These are phyloP conservation scores for Neonothopanus nambi DNA, from an alignment of 1,284 basidiomycete genomes.

Conservation along the genomic window DNA sequence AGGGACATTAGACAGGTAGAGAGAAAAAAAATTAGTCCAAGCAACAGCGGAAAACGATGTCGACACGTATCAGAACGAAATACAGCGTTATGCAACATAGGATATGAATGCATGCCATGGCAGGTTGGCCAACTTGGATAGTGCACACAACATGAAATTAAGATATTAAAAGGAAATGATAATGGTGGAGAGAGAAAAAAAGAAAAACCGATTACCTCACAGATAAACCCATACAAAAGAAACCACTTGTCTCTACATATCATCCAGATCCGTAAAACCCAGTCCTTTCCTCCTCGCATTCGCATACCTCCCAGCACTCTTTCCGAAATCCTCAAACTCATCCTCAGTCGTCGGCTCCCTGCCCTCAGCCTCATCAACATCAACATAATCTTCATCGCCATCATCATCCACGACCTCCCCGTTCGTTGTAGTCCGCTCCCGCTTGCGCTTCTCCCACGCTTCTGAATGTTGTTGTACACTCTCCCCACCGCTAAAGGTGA, in stretches of 20 bases:
- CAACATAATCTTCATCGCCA: slow-evolving; percentile 45
- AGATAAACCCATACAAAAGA: not conserved
- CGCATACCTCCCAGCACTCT: slow-evolving; percentile 65
- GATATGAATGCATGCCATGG: too few species aligned
- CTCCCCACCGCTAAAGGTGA: slow-evolving; percentile 87
- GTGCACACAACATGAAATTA: too few species aligned
- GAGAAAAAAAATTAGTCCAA: too few species aligned
- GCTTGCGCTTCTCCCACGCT: slow-evolving; percentile 40
- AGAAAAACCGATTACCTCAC: not conserved
- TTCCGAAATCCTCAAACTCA: slow-evolving; percentile 59
- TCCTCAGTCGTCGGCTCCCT: slow-evolving; percentile 64
- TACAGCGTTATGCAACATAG: too few species aligned
- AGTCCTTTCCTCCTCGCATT: slow-evolving; percentile 47
- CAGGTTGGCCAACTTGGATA: too few species aligned
- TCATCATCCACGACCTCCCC: slow-evolving; percentile 38
- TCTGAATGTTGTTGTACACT: slow-evolving; percentile 49
- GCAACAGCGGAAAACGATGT: too few species aligned
- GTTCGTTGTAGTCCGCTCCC: slow-evolving; percentile 9
- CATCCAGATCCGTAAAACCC: slow-evolving; percentile 46
- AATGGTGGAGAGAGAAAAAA: not conserved
- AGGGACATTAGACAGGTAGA: too few species aligned
- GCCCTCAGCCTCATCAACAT: slow-evolving; percentile 34
- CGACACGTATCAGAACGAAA: too few species aligned
- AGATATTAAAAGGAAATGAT: not conserved
- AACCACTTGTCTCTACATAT: slow-evolving; percentile 30